These are phyloP conservation scores for Oryza nivara DNA, from an alignment of 176 grass and related monocot genomes.

Conservation along the genomic window DNA sequence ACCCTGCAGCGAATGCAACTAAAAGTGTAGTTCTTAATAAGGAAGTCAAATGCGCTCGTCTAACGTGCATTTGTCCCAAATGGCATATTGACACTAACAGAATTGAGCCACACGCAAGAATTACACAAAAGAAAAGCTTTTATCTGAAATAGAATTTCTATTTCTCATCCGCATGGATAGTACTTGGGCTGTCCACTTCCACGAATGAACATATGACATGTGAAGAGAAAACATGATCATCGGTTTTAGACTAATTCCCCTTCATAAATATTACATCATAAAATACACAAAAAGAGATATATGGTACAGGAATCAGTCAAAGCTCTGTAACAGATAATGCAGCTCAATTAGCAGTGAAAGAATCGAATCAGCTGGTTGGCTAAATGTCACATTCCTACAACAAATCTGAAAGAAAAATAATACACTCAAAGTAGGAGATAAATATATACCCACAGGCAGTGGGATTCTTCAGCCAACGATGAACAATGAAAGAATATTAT, in stretches of 20 bases:
- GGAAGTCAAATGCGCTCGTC: no score
- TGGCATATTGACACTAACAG: no score
- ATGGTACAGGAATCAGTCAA: conserved; percentile 26
- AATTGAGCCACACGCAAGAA: no score
- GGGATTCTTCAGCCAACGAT: conserved; percentile 26
- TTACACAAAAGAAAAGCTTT: neutral
- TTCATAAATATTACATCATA: conserved; percentile 20
- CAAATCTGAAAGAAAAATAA: conserved; percentile 21
- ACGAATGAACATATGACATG: neutral
- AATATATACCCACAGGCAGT: conserved; percentile 30
- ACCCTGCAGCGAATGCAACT: no score
- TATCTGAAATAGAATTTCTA: neutral
- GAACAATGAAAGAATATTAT: conserved; percentile 26
- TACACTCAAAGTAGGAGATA: conserved; percentile 9
- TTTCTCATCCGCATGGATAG: conserved; percentile 24
- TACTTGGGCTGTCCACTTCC: neutral
- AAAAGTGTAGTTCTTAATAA: no score
- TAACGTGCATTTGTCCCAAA: no score
- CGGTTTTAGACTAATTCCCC: neutral
- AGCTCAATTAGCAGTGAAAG: conserved; percentile 50
- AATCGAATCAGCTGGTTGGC: conserved; percentile 44
- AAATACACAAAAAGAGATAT: conserved; percentile 21
- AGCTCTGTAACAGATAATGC: neutral
- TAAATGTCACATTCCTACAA: conserved; percentile 45
- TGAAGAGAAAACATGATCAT: neutral